Conservation (phyloP, 2,329 filamentous ascomycete species). For the Cladophialophora carrionii region DNA sequence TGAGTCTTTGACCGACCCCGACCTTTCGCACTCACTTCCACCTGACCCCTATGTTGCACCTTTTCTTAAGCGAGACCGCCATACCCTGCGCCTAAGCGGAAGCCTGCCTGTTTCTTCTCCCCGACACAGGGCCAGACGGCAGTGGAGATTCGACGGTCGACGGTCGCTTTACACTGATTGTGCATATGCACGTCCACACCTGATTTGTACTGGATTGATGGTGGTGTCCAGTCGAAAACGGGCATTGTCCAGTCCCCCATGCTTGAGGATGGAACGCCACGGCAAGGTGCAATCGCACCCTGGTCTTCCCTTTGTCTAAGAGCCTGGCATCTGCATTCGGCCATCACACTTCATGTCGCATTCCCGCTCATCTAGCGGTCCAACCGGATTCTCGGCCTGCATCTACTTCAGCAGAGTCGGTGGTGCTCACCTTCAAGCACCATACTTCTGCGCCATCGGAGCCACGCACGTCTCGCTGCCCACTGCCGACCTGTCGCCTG, state of each 20-base stretch:
- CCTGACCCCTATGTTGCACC: not conserved
- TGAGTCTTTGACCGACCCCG: not conserved
- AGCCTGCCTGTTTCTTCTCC: not conserved
- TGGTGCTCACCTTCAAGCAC: slow-evolving; percentile 2
- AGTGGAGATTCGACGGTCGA: no score
- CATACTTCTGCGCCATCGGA: not conserved
- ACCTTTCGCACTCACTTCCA: not conserved
- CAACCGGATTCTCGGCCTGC: slow-evolving; percentile 1
- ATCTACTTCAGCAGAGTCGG: not conserved
- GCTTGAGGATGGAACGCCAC: not conserved
- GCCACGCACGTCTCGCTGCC: not conserved
- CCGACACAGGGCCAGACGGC: not conserved
- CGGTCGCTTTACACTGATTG: not conserved
- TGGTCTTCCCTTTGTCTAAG: not conserved
- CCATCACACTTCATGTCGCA: slow-evolving; percentile 22
- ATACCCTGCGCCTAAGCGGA: not conserved
- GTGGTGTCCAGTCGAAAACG: not conserved
- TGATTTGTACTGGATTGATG: not conserved
- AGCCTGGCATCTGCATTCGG: not conserved
- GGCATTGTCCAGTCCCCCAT: not conserved
- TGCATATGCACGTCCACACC: not conserved
- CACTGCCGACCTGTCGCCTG: not conserved
- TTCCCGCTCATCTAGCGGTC: not conserved
- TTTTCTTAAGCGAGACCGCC: not conserved
- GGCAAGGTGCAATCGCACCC: slow-evolving; percentile 6